Conservation (phyloP, 129 eudicot genomes). For the Lactuca saligna region DNA sequence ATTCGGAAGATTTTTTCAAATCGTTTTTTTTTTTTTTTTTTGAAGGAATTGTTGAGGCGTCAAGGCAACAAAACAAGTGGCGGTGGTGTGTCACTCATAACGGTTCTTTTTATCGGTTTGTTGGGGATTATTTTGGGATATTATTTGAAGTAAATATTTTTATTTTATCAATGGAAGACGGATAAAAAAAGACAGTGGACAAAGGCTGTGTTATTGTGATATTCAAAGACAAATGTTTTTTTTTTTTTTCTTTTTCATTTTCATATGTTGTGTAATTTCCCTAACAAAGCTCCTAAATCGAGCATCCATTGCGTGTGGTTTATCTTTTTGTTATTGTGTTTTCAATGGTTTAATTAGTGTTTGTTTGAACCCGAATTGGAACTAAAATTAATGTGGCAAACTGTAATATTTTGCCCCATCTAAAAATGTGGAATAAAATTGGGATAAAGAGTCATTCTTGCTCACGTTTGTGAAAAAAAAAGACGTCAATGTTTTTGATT, state of each 20-base stretch:
- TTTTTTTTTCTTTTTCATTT: not conserved
- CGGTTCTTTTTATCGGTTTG: conserved; percentile 60
- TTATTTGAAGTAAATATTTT: conserved; percentile 47
- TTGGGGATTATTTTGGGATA: conserved; percentile 69
- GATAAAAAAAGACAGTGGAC: conserved; percentile 10
- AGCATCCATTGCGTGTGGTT: conserved; percentile 17
- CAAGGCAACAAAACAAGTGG: conserved; percentile 44
- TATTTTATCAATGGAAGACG: not conserved
- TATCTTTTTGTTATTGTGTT: too few relatives aligned
- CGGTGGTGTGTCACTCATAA: conserved; percentile 58
- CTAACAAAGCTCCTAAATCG: conserved; percentile 6
- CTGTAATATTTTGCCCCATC: too few relatives aligned
- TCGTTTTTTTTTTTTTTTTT: not conserved
- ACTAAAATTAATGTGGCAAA: too few relatives aligned
- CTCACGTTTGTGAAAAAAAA: too few relatives aligned
- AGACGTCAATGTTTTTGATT: too few relatives aligned
- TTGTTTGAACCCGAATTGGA: too few relatives aligned
- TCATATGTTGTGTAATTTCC: conserved; percentile 29
- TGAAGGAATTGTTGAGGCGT: conserved; percentile 72
- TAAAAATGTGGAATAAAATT: too few relatives aligned
- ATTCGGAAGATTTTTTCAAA: not conserved
- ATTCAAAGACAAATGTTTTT: conserved; percentile 17
- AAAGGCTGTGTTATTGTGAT: conserved; percentile 41
- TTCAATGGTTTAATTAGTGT: not conserved
- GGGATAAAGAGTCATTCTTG: too few relatives aligned